Evolutionary conservation across 495 filamentous ascomycete species (phyloP).

Genomic region (Amniculicola lignicola): DNA sequence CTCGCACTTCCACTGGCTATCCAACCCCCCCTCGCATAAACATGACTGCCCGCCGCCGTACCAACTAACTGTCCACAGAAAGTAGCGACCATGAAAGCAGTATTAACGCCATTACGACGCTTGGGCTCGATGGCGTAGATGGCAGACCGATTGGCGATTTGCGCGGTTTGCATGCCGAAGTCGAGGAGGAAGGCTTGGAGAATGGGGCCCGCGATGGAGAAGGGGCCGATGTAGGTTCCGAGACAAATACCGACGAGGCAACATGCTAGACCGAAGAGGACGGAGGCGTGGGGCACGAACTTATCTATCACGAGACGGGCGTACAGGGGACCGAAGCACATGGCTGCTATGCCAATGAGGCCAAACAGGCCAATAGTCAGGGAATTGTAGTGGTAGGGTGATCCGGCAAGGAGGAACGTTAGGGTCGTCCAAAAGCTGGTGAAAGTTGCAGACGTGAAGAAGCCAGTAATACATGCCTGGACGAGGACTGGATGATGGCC

Average conservation of each 20-base stretch:
- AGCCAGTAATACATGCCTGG: conserved; percentile 60
- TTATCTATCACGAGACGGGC: conserved; percentile 68
- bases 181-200: conserved; percentile 72
- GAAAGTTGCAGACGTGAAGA: conserved; percentile 57
- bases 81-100: conserved; percentile 72
- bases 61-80: conserved; percentile 77
- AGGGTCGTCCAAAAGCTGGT: conserved; percentile 81
- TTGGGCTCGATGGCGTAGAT: conserved; percentile 72
- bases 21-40: conserved; percentile 72
- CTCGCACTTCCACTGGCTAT: conserved; percentile 63
- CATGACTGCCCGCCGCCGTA: conserved; percentile 65
- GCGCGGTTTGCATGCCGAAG: conserved; percentile 68
- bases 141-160: conserved; percentile 69
- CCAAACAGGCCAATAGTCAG: conserved; percentile 74
- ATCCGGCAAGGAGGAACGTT: conserved; percentile 68
- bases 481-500: conserved; percentile 63
- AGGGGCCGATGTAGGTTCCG: conserved; percentile 74
- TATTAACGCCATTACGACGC: conserved; percentile 74
- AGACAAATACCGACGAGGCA: conserved; percentile 63
- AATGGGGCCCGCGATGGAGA: conserved; percentile 69
- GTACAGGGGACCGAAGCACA: conserved; percentile 64
- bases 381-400: conserved; percentile 66
- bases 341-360: conserved; percentile 68
- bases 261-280: conserved; percentile 58
- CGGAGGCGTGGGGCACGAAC: conserved; percentile 62